Percentiles rank a stretch among this genome's conserved stretches.
Evolutionary conservation across 208 protist genomes (phyloP).

Genomic region (Crithidia bombi): DNA sequence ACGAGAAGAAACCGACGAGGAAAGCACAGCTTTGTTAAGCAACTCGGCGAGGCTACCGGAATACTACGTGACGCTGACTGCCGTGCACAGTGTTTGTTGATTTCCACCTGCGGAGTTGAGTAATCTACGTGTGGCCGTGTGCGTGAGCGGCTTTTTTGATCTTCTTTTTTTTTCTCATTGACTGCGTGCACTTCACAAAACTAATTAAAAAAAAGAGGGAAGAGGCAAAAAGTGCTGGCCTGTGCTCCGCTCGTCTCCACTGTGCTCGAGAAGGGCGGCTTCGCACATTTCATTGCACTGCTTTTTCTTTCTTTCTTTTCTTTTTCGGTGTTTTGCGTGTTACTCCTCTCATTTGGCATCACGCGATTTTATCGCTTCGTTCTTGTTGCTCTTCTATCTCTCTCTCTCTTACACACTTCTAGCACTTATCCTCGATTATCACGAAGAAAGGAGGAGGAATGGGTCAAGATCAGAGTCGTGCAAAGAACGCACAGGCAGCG

Average conservation of each 20-base stretch:
- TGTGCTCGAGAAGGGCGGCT: neutral
- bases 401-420: neutral
- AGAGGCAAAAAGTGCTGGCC: neutral
- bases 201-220: neutral
- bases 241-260: no score
- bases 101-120: no score
- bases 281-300: neutral
- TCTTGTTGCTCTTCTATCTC: slow-evolving; percentile 1
- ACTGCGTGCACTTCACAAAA: no score
- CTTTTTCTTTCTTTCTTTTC: neutral
- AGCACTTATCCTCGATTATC: neutral
- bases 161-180: no score
- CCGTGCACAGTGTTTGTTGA: no score
- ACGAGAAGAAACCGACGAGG: no score
- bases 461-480: slow-evolving; percentile 56
- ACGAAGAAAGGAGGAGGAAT: slow-evolving; percentile 16
- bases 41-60: no score
- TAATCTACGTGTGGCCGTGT: no score
- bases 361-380: slow-evolving; percentile 8
- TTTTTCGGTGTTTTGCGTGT: slow-evolving; percentile 1
- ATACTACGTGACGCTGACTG: no score
- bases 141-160: no score
- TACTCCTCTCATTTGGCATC: no score
- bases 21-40: no score
- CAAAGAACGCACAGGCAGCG: neutral